Base-by-base conservation (phyloP, 192 early-diverging fungal species). In the Cetraspora pellucida region DNA sequence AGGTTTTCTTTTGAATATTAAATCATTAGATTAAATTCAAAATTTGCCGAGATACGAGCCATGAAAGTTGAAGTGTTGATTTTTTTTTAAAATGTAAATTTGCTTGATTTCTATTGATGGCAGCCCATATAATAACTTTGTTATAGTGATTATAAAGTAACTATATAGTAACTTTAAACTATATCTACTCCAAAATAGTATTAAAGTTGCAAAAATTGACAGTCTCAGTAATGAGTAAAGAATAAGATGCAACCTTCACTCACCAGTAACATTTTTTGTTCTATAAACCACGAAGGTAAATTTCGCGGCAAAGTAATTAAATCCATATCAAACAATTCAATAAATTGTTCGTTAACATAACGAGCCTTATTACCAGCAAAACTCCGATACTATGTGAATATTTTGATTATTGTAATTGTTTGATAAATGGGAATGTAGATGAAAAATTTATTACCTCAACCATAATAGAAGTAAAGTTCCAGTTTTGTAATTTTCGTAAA, bases 391-490 rank as follows among this genome's bases (percentile, higher is more conserved):
- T 91, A 75, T 10, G 1, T 46, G 25, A 54, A 78, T 4, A 25
- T 31, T 28, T 27, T 58, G 61, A 10, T 25, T 31, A 27, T 49
- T 25, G 63, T 21, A 74, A 11, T 58, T 46, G 37, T 61, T 23
- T 77, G 46, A 27, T 70, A 14, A 9, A 59, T 58, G 3, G 3
- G 10, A 69, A 49, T 16, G 10, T 69, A 21, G 19, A 79, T 78
- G 61, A 44, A 44, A 1, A 17, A n/a, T 1, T 45, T 11, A 23
- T 79, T 87, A 90, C 92, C 86, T 98, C 97, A n/a, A 91, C 91
- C 50, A 97, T 89, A 75, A 96, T 98, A 1, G 96, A 95, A 77
- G 95, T 98, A 77, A 98, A 96, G 79, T 97, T 97, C 96, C 96
- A 99, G 44, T 91, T 87, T 80, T 97, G 95, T 72, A 98, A 82